These are phyloP conservation scores for Apocynum venetum DNA, from an alignment of 257 asterid species.

Conservation along the genomic window DNA sequence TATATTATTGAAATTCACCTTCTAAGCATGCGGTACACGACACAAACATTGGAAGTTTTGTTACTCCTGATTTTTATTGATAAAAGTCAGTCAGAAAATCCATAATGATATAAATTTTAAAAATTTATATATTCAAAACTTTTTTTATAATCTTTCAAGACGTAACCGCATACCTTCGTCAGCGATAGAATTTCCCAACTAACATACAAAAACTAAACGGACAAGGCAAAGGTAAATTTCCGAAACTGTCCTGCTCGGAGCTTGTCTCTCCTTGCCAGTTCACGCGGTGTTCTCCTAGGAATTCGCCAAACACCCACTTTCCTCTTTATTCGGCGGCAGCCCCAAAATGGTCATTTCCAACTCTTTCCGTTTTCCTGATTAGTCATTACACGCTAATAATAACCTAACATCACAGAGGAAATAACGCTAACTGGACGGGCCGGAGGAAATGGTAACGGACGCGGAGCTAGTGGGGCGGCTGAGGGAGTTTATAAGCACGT, in stretches of 20 bases:
- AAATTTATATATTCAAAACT: no score
- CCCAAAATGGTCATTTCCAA: not conserved
- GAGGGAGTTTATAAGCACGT: constrained; percentile 57
- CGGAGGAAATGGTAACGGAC: constrained; percentile 68
- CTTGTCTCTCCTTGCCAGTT: not conserved
- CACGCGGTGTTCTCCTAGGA: not conserved
- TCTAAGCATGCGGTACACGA: no score
- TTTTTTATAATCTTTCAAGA: no score
- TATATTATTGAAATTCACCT: no score
- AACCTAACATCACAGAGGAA: not conserved
- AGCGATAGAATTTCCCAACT: not conserved
- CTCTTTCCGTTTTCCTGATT: not conserved
- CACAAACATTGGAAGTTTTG: no score
- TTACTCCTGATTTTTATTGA: no score
- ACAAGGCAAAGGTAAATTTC: not conserved
- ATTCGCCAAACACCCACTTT: not conserved
- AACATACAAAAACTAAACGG: not conserved
- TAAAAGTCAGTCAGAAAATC: no score
- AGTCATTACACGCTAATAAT: not conserved
- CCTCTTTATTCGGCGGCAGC: not conserved
- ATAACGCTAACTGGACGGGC: constrained; percentile 9
- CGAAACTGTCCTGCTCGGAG: not conserved
- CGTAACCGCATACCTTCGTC: no score
- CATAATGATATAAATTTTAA: no score
- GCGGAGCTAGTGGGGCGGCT: constrained; percentile 64